Evolutionary conservation across 371 early-diverging fungal genomes (phyloP), one percentile per base, ranked within the genome.

Genomic region (Rhizopus delemar): DNA sequence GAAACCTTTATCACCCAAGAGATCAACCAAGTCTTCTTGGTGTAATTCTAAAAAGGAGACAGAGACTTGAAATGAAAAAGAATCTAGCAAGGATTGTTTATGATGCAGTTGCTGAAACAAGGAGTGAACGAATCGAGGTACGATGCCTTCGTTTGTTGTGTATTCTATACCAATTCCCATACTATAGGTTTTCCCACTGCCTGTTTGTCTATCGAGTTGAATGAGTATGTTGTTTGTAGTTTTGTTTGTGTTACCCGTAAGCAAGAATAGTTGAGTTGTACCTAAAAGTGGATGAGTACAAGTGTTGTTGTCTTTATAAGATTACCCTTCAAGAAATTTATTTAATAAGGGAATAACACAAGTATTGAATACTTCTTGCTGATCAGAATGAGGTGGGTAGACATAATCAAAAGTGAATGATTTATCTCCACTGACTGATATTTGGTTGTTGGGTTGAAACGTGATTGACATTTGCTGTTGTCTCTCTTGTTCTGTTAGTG

Each of bases 1-100:
- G 8, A 64, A 28, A 15, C 63, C 63, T 36, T 67, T 61, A 35
- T 59, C 55, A 54, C 81, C 77, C 41, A 94, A 77, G 12, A 97
- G 82, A 74, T 96, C 95, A 33, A 88, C 84, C 8, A 95, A 71
- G 60, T 93, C 90, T 73, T 98, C 99, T 73, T 99, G 99, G 78
- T 99, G 97, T 36, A 99, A 74, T 73, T 99, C 99, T 12, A 96
- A 68, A 73, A 90, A 95, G 54, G 92, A 85, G 15, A 87, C 83
- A 45, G 59, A 77, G 9, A 89, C 78, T 54, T 85, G 81, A 57
- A 77, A 86, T 31, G 85, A 77, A 57, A n/a, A 38, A 8, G 39
- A 38, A 38, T 6, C 13, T 76, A 81, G n/a, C 64, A 35, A 8
- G 68, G 66, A 63, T 50, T 78, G 57, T 41, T 74, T 69, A n/a